Base-by-base conservation (phyloP, 768 basidiomycete species). In the Lentinula sp. region DNA sequence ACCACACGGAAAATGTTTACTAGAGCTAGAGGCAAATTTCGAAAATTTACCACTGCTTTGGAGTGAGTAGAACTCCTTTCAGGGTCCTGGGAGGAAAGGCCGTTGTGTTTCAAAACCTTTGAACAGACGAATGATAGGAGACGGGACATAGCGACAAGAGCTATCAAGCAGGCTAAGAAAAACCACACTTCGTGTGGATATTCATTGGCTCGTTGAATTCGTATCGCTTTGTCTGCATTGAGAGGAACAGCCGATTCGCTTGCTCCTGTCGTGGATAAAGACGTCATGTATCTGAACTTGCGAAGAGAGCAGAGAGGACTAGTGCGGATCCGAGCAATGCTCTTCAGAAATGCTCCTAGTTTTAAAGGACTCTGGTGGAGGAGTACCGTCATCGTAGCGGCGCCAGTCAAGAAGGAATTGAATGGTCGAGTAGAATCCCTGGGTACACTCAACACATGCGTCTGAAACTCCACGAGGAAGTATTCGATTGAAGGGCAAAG, bases 101-200 rank as follows among this genome's bases (percentile, higher is more conserved):
- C 33, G 53, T 62, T 46, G 59, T 63, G 53, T 54, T 65, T 50
- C 42, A 58, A 61, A 62, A 73, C 3, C 46, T 66, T 64, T 64
- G 66, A 20, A 16, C 63, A 41, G 4, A 69, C 42, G 23, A 70
- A 65, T 6, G 71, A 70, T 2, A 68, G 18, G 62, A 71, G 69
- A 48, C 78, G 77, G 57, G 62, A 68, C 56, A 80, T 2, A 12
- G 74, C 68, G 49, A 79, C 64, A 41, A 81, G 66, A 52, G 70
- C 73, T 60, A 82, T 74, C 69, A 81, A 76, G 61, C 70, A 67
- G 9, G 73, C 76, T 35, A 81, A 45, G 61, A 77, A 71, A 66
- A 75, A 81, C 71, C 79, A 77, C 20, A 77, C 68, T 61, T 79
- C 70, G 43, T 73, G 68, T 3, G 81, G 77, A 64, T 81, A 81